These are phyloP conservation scores for Candida wancherniae DNA, from an alignment of 805 yeast genomes.

Conservation along the genomic window DNA sequence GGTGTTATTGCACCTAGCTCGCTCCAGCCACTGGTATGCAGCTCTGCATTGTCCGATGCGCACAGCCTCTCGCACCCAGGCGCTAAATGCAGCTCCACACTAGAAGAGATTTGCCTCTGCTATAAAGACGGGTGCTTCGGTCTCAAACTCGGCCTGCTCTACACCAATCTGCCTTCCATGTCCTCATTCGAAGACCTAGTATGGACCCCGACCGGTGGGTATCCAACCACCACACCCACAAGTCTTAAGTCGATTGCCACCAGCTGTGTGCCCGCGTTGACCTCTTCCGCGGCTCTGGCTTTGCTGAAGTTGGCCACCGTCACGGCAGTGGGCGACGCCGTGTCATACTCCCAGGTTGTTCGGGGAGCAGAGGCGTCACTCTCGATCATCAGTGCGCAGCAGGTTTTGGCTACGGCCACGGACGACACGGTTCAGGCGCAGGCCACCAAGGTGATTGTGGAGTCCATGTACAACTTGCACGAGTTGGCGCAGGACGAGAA, in stretches of 20 bases:
- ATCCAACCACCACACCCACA: slow-evolving; percentile 23
- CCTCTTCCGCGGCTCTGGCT: slow-evolving; percentile 12
- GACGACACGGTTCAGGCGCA: slow-evolving; percentile 18
- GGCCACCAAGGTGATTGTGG: slow-evolving; percentile 31
- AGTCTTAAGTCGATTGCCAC: slow-evolving; percentile 25
- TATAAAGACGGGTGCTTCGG: no score
- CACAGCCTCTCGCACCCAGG: no score
- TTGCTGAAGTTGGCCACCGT: slow-evolving; percentile 18
- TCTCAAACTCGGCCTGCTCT: no score
- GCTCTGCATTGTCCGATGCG: no score
- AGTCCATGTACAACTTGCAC: slow-evolving; percentile 30
- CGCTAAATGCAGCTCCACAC: no score
- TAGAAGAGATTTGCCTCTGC: no score
- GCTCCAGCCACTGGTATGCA: no score
- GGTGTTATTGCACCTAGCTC: no score
- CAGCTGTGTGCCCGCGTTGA: slow-evolving; percentile 21
- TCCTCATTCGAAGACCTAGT: slow-evolving; percentile 2
- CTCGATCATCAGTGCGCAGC: slow-evolving; percentile 30
- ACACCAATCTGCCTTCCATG: no score
- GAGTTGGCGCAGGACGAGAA: slow-evolving; percentile 27
- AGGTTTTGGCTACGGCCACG: slow-evolving; percentile 39
- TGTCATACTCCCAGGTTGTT: slow-evolving; percentile 19
- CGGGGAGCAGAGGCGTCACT: slow-evolving; percentile 37
- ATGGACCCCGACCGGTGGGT: slow-evolving; percentile 15
- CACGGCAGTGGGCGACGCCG: slow-evolving; percentile 16